Conservation (phyloP, 2,329 filamentous ascomycete species). For the Magnaporthiopsis poae region DNA sequence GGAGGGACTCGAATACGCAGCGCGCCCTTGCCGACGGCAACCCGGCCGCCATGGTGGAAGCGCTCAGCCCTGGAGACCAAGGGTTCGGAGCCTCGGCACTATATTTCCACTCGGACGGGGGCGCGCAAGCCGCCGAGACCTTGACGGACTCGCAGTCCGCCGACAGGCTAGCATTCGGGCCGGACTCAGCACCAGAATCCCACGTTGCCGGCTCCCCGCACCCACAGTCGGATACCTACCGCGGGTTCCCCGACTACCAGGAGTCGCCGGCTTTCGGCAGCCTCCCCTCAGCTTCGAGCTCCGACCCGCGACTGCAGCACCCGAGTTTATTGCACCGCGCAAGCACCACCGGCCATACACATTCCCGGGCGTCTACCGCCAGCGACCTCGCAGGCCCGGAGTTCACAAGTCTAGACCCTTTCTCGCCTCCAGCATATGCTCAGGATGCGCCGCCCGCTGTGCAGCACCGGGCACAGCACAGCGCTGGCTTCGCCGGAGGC, state of each 20-base stretch:
- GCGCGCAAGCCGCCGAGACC: constrained; percentile 6
- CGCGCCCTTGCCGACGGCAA: not conserved
- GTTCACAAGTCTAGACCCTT: constrained; percentile 2
- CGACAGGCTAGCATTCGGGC: not conserved
- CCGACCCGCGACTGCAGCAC: not conserved
- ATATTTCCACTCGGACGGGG: constrained; percentile 5
- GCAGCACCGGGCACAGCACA: not conserved
- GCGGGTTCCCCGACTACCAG: too few species aligned
- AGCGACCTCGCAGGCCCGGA: not conserved
- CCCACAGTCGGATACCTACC: not conserved
- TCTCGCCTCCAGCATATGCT: constrained; percentile 5
- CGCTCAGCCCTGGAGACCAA: not conserved
- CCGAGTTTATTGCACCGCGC: not conserved
- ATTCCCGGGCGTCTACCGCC: not conserved
- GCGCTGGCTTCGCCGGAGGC: not conserved
- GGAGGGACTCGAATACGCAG: too few species aligned
- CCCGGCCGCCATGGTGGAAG: not conserved
- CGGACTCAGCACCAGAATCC: not conserved
- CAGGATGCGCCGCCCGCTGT: not conserved
- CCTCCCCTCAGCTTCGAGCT: not conserved
- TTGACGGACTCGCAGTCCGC: constrained; percentile 6
- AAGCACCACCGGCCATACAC: not conserved
- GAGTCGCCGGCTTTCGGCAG: not conserved
- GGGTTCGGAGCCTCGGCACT: constrained; percentile 7
- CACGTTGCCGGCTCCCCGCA: not conserved